Evolutionary conservation across 805 yeast species (phyloP).

Genomic region (Barnettozyma wickerhamii): DNA sequence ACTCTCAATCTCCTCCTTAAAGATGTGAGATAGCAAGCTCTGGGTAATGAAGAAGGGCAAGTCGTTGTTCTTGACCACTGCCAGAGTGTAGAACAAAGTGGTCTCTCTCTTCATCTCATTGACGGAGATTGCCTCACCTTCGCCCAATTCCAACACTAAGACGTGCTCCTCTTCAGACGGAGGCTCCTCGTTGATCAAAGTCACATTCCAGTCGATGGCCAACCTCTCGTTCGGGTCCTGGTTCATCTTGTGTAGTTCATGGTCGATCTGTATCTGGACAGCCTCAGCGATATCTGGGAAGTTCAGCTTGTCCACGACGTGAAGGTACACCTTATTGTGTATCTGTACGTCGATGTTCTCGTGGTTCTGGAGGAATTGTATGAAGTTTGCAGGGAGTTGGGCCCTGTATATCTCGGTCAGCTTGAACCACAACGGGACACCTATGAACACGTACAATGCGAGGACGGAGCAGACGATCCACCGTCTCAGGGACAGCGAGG

Average conservation of each 20-base stretch:
- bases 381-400: constrained; percentile 34
- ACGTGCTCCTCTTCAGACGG: constrained; percentile 27
- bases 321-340: constrained; percentile 38
- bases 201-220: constrained; percentile 31
- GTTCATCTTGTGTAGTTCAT: constrained; percentile 30
- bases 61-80: constrained; percentile 49
- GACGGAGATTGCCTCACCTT: constrained; percentile 40
- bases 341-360: constrained; percentile 40
- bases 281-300: constrained; percentile 70
- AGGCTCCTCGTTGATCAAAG: constrained; percentile 24
- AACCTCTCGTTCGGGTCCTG: constrained; percentile 20
- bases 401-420: constrained; percentile 39
- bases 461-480: constrained; percentile 20
- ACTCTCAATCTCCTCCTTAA: constrained; percentile 35
- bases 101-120: constrained; percentile 38
- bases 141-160: constrained; percentile 35
- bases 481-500: constrained; percentile 20
- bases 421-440: constrained; percentile 39
- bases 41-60: constrained; percentile 61
- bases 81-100: constrained; percentile 36
- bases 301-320: constrained; percentile 38
- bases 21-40: constrained; percentile 41
- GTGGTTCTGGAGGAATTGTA: constrained; percentile 30
- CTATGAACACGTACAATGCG: constrained; percentile 29
- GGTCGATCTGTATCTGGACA: constrained; percentile 41